Evolutionary conservation across 2,329 filamentous ascomycete genomes (phyloP), one percentile per base, ranked within the genome.

Genomic region (Fusarium sp.): DNA sequence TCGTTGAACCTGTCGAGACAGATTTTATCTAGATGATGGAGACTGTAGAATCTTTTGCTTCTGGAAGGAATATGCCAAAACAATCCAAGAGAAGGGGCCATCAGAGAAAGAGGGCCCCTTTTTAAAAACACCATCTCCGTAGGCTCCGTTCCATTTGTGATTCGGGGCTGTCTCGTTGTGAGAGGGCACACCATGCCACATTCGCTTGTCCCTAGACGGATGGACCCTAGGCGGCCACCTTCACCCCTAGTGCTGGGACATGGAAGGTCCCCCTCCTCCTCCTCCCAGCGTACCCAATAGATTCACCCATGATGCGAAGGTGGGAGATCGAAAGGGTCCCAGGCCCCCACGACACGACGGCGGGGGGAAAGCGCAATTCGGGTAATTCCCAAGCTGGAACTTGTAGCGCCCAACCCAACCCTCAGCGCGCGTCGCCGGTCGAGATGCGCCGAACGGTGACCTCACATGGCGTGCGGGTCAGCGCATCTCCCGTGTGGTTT

Each of bases 251-350:
- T 56, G 64, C 54, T 59, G 54, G 54, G 62, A 40, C 47, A 52
- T 31, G 47, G 22, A 34, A 34, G 11, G 11, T 6, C n/a, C 47
- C 27, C 42, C 61, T 35, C 61, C 35, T 40, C 5, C 27, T 29
- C 29, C 29, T 31, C 29, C 29, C 16, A 35, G 13, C 71, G 69
- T 3, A 34, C 74, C 76, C 75, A 78, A 78, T 78, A 68, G 67
- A 69, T 67, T 77, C 71, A 71, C 68, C 74, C 73, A 77, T 72
- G 73, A 77, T 77, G 70, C 69, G 73, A 76, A 69, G 76, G 76
- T 78, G 76, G 63, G 69, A 50, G 68, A 78, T 78, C 73, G 76
- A 78, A 75, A 78, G 76, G 76, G 74, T 60, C 73, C 62, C 61
- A 75, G 65, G 66, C 76, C 76, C 76, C 76, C 76, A 77, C 76